Conservation (phyloP, 768 basidiomycete species). For the Leccinellum albellum region DNA sequence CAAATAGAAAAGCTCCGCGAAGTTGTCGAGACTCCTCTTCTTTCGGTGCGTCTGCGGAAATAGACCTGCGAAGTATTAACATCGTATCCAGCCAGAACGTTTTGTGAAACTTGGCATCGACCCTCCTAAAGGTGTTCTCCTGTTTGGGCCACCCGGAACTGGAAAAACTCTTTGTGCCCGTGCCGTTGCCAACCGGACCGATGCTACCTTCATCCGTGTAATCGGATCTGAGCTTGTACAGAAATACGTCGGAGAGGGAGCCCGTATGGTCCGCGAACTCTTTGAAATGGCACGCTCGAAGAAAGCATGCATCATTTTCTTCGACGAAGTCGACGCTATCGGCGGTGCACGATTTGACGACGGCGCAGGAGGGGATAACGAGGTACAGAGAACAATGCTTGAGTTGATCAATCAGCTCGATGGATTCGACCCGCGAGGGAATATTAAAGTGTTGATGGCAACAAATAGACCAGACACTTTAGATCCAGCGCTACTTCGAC, state of each 20-base stretch:
- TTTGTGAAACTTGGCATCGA: slow-evolving; percentile 98
- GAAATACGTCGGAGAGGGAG: slow-evolving; percentile 99
- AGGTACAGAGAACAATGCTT: slow-evolving; percentile 98
- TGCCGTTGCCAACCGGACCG: slow-evolving; percentile 97
- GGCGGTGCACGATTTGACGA: slow-evolving; percentile 98
- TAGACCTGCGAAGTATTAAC: slow-evolving; percentile 11
- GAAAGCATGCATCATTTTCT: slow-evolving; percentile 99
- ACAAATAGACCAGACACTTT: slow-evolving; percentile 99
- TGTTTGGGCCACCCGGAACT: slow-evolving; percentile 96
- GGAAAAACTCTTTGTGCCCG: slow-evolving; percentile 98
- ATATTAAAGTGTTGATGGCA: slow-evolving; percentile 99
- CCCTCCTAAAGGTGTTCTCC: slow-evolving; percentile 95
- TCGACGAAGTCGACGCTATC: slow-evolving; percentile 97
- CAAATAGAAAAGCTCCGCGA: slow-evolving; percentile 99
- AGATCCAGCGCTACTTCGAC: slow-evolving; percentile 93
- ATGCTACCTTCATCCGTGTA: slow-evolving; percentile 98
- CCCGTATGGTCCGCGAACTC: slow-evolving; percentile 96
- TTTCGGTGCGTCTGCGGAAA: slow-evolving; percentile 61
- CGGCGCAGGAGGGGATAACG: slow-evolving; percentile 97
- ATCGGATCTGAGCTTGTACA: slow-evolving; percentile 99
- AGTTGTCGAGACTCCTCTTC: slow-evolving; percentile 93
- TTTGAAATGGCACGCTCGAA: slow-evolving; percentile 99
- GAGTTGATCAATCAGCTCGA: slow-evolving; percentile 98
- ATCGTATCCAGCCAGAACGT: slow-evolving; percentile 80
- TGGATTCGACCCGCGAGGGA: slow-evolving; percentile 98